Conservation (phyloP, 306 rosid genomes). For the Trifolium pratense region DNA sequence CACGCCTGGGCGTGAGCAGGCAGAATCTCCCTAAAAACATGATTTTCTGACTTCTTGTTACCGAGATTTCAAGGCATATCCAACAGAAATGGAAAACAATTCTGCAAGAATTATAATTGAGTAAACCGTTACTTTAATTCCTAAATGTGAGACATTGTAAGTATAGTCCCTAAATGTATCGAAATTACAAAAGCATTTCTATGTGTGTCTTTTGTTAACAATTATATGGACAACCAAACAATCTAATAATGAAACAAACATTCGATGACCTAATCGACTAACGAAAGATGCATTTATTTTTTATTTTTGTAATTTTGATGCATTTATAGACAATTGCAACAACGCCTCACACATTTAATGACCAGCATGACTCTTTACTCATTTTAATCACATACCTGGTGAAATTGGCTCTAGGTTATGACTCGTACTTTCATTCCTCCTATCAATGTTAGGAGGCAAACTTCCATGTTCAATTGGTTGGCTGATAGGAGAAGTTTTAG, state of each 20-base stretch:
- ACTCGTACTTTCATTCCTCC: conserved; percentile 47
- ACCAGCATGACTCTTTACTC: neutral
- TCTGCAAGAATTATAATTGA: conserved; percentile 5
- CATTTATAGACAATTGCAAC: neutral
- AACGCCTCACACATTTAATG: neutral
- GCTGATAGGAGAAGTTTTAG: conserved; percentile 59
- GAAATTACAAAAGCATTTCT: neutral
- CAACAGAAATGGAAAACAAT: conserved; percentile 17
- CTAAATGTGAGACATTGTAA: neutral
- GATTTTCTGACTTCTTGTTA: no score
- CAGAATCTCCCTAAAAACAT: no score
- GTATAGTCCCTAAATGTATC: neutral
- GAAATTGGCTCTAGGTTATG: conserved; percentile 38
- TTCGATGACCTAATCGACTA: neutral
- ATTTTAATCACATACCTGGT: conserved; percentile 42
- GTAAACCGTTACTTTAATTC: neutral
- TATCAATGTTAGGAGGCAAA: conserved; percentile 56
- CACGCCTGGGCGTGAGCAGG: no score
- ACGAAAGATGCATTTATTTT: neutral
- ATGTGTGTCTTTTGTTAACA: neutral
- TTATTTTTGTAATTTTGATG: neutral
- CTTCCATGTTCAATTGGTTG: conserved; percentile 54
- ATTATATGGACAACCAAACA: neutral
- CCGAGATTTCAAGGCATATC: no score
- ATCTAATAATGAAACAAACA: neutral